Base-by-base conservation (phyloP, 139 green algal species). In the Chlamydomonas eustigma region DNA sequence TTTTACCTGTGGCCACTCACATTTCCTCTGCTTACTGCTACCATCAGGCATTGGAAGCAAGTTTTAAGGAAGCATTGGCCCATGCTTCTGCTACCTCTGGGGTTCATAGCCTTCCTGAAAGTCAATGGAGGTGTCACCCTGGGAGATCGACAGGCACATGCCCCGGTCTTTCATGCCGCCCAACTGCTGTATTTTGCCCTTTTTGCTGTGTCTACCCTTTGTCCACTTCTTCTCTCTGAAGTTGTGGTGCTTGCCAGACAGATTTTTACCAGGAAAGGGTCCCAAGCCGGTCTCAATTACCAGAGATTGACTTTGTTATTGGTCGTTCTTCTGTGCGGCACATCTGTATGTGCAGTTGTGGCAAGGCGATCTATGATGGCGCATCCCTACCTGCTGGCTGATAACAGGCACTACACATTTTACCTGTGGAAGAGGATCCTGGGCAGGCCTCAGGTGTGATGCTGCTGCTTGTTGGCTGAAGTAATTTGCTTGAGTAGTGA, bases 401-500 rank as follows among this genome's bases (percentile, higher is more conserved):
- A 98, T 82, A 98, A 98, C 83, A 85, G 94, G 50, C 94, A 98
- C 83, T 97, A 95, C 79, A 91, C 85, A 0, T 98, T 98, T 74
- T 98, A 98, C 82, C 18, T 97, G 2, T 97, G 93, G 92, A 87
- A 88, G 36, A 72, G 75, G 5, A 3, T 85, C 38, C 36, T 86
- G 51, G 64, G n/a, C 50, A 38, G 67, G 36, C 39, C 51, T 76
- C 74, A 24, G 65, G 24, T 1, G 68, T 86, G 22, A 84, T 89
- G 30, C 82, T 97, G 35, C 77, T 94, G 25, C 94, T 93, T 24
- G 89, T 93, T n/a, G n/a, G n/a, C n/a, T n/a, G n/a, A n/a, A n/a
- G n/a, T n/a, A n/a, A n/a, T n/a, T n/a, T n/a, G n/a, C n/a, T n/a
- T n/a, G n/a, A n/a, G n/a, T n/a, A n/a, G n/a, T n/a, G n/a, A n/a